Conservation (phyloP, 2,329 filamentous ascomycete genomes). For the Ustulina deusta region DNA sequence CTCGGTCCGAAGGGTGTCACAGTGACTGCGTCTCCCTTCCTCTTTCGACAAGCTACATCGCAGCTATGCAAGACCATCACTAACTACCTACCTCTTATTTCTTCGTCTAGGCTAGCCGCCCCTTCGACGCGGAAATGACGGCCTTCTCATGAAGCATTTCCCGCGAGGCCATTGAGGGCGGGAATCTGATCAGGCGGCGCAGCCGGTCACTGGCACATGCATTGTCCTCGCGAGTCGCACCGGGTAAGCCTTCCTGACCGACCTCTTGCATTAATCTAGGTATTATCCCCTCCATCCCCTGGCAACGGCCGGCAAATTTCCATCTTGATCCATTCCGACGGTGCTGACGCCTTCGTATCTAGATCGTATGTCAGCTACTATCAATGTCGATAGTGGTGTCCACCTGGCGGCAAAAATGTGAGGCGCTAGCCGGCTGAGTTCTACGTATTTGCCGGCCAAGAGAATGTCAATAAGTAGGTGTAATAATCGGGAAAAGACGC, state of each 20-base stretch:
- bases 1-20: conserved; percentile 71
- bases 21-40: conserved; percentile 53
- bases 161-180: conserved; percentile 65
- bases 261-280: not conserved
- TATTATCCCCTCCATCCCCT: not conserved
- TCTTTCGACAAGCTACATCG: not conserved
- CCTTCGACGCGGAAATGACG: conserved; percentile 78
- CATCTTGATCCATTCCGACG: not conserved
- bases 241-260: conserved; percentile 57
- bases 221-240: conserved; percentile 76
- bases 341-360: conserved; percentile 13
- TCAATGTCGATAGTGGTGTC: conserved; percentile 71
- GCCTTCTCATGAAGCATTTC: conserved; percentile 67
- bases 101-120: conserved; percentile 57
- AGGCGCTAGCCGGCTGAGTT: conserved; percentile 19
- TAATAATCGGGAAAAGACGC: not conserved
- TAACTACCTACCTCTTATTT: not conserved
- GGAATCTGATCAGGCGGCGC: conserved; percentile 75
- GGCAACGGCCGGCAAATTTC: not conserved
- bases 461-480: not conserved
- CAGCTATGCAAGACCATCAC: too few relatives aligned
- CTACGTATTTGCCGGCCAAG: not conserved
- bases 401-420: conserved; percentile 61
- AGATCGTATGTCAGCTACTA: conserved; percentile 71
- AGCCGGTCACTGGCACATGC: conserved; percentile 77